Conservation (phyloP, 169 alveolate genomes). For the Ichthyophthirius multifiliis region DNA sequence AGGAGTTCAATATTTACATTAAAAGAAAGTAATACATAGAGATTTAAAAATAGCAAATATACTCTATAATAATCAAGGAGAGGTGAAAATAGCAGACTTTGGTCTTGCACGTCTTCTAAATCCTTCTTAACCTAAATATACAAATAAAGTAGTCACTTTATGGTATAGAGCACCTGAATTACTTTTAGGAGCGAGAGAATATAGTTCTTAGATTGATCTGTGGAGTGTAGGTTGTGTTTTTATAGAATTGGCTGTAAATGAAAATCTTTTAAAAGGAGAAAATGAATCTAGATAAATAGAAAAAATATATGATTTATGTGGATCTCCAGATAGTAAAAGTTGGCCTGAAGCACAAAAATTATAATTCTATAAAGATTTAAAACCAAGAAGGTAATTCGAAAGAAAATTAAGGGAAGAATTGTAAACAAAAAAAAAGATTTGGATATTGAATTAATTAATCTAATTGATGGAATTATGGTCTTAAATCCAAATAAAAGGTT, state of each 20-base stretch:
- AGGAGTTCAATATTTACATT: slow-evolving; percentile 74
- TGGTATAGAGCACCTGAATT: slow-evolving; percentile 96
- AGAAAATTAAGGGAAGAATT: slow-evolving; percentile 33
- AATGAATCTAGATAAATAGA: slow-evolving; percentile 62
- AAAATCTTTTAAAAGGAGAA: slow-evolving; percentile 46
- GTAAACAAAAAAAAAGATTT: slow-evolving; percentile 13
- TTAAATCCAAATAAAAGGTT: slow-evolving; percentile 62
- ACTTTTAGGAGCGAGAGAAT: neutral
- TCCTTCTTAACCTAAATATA: slow-evolving; percentile 66
- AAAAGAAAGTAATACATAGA: slow-evolving; percentile 43
- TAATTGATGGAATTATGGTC: slow-evolving; percentile 47
- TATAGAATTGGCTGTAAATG: slow-evolving; percentile 46
- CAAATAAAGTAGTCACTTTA: slow-evolving; percentile 92
- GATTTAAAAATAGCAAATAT: slow-evolving; percentile 65
- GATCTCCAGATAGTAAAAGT: slow-evolving; percentile 56
- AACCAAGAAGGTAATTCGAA: slow-evolving; percentile 42
- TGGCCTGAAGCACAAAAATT: slow-evolving; percentile 66
- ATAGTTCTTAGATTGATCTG: slow-evolving; percentile 63
- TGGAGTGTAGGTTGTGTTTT: slow-evolving; percentile 63
- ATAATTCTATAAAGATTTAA: slow-evolving; percentile 44
- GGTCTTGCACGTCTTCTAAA: slow-evolving; percentile 92
- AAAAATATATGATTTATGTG: slow-evolving; percentile 65
- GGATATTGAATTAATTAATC: slow-evolving; percentile 38
- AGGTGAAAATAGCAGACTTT: slow-evolving; percentile 86
- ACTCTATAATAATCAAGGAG: slow-evolving; percentile 90